Percentiles rank a stretch among this genome's conserved stretches.
These are phyloP conservation scores for Monilinia fructicola DNA, from an alignment of 2,329 filamentous ascomycete genomes.

Conservation along the genomic window DNA sequence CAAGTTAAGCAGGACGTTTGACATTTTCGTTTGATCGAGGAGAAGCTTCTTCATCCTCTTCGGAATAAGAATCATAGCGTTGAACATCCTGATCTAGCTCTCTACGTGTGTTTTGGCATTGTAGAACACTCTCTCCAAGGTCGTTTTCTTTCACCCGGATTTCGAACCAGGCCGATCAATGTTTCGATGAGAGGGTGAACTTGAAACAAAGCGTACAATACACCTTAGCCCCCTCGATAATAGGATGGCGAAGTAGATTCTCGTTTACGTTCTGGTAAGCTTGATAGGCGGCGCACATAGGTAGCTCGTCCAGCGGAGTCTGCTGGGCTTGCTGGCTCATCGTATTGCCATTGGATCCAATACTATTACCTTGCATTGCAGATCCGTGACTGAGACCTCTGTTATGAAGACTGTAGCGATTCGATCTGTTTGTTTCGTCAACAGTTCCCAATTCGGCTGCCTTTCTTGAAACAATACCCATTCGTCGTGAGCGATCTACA, in stretches of 20 bases:
- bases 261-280: slow-evolving; percentile 60
- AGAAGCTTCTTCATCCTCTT: slow-evolving; percentile 49
- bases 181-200: slow-evolving; percentile 68
- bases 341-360: slow-evolving; percentile 35
- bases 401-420: slow-evolving; percentile 62
- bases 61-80: slow-evolving; percentile 54
- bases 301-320: slow-evolving; percentile 57
- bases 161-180: slow-evolving; percentile 60
- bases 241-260: slow-evolving; percentile 61
- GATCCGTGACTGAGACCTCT: slow-evolving; percentile 67
- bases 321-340: slow-evolving; percentile 57
- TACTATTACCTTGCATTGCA: slow-evolving; percentile 55
- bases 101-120: slow-evolving; percentile 67
- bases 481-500: slow-evolving; percentile 58
- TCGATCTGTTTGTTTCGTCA: slow-evolving; percentile 57
- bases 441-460: slow-evolving; percentile 60
- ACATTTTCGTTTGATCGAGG: slow-evolving; percentile 62
- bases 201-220: slow-evolving; percentile 66
- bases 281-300: slow-evolving; percentile 62
- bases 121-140: slow-evolving; percentile 66
- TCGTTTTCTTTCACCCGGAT: slow-evolving; percentile 62
- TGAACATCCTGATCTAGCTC: slow-evolving; percentile 65
- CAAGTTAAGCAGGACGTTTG: slow-evolving; percentile 60
- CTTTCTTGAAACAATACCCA: slow-evolving; percentile 63
- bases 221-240: slow-evolving; percentile 64